Evolutionary conservation across 2,329 filamentous ascomycete genomes (phyloP), one percentile per base, ranked within the genome.

Genomic region (Chaetomium sp.): DNA sequence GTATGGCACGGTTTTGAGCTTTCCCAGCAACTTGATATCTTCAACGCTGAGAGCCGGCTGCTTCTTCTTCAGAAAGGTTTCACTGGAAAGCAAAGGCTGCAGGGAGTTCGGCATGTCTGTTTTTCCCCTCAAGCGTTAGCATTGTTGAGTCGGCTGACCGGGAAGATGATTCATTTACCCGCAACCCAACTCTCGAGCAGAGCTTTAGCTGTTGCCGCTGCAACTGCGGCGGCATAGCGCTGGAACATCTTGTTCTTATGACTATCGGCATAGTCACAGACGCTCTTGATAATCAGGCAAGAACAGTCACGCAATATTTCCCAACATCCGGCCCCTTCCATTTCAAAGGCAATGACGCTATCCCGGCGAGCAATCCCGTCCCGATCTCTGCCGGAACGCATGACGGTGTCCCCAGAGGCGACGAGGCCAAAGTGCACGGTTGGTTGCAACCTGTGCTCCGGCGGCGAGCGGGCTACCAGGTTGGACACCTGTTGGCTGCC

Each of bases 201-300:
- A 2, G 74, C 70, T 65, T 74, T 77, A 57, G 72, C 68, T 27
- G 58, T 70, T 4, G 74, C 71, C 0, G 76, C 75, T 8, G 77
- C 74, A 1, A 72, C 73, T 0, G 72, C 74, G 2, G 78, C 75
- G 1, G 77, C 75, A 70, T 75, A 78, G 2, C 51, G 55, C 58
- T 79, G 76, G 75, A 75, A 79, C 4, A 25, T 62, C 45, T 76
- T 75, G 61, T 70, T 74, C 66, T 78, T 78, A 65, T 79, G 77
- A 49, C 74, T 74, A 63, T 79, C 78, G 0, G 75, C 73, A 65
- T 79, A 79, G 67, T 79, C 75, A 65, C 74, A 76, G 1, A 76
- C 74, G n/a, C 75, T 75, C 61, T 78, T 78, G 63, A 79, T 72
- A 7, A 79, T 70, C 8, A 79, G 54, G 29, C 69, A 73, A 1